Conservation (phyloP, 2,329 filamentous ascomycete genomes). For the Aspergillus novoparasiticus region DNA sequence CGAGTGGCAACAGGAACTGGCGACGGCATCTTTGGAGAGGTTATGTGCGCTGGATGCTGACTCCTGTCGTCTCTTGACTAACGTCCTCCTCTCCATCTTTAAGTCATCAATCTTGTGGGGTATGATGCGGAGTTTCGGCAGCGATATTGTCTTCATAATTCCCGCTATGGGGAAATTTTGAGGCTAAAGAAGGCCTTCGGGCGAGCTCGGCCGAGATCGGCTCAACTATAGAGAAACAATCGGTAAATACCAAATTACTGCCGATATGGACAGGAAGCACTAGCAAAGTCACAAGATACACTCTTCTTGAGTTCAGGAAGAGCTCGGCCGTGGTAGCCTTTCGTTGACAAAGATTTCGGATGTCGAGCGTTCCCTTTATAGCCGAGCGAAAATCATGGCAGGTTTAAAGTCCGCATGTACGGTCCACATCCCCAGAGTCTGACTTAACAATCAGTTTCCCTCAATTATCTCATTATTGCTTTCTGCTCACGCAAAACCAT, state of each 20-base stretch:
- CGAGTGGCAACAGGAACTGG: not conserved
- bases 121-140: not conserved
- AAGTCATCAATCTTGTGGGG: not conserved
- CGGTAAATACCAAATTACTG: not conserved
- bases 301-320: not conserved
- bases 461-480: not conserved
- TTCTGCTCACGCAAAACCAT: fast-evolving
- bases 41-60: not conserved
- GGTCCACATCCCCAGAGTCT: not conserved
- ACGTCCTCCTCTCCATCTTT: not conserved
- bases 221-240: not conserved
- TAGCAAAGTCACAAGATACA: not conserved
- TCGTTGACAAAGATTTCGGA: not conserved
- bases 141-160: not conserved
- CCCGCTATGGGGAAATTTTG: not conserved
- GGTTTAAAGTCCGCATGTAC: not conserved
- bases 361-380: not conserved
- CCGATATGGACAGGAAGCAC: not conserved
- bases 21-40: not conserved
- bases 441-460: not conserved
- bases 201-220: not conserved
- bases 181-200: not conserved
- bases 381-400: not conserved
- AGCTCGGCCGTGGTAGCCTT: not conserved
- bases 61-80: not conserved